Conservation (phyloP, 441 rosid species). For the Eruca vesicaria region DNA sequence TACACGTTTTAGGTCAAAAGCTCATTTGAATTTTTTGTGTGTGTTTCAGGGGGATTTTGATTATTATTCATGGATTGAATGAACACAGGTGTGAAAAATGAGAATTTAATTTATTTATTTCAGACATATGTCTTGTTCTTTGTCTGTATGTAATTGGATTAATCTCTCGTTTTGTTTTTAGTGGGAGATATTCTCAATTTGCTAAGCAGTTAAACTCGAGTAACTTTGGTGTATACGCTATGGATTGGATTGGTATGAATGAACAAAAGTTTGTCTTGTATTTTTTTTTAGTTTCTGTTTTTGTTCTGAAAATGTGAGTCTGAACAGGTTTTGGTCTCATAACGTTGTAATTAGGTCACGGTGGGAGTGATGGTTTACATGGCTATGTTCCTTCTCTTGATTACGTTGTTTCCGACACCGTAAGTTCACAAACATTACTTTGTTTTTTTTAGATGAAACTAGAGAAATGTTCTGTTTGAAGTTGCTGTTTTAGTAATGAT, state of each 20-base stretch:
- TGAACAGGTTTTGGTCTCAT: slow-evolving; percentile 33
- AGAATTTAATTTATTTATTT: background rate
- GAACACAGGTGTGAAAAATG: slow-evolving; percentile 95
- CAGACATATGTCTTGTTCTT: background rate
- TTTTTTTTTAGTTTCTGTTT: slow-evolving; percentile 2
- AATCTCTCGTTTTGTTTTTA: slow-evolving; percentile 16
- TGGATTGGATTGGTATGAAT: slow-evolving; percentile 90
- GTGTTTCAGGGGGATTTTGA: slow-evolving; percentile 74
- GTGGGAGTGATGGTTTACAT: slow-evolving; percentile 97
- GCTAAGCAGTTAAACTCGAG: slow-evolving; percentile 73
- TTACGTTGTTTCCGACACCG: slow-evolving; percentile 85
- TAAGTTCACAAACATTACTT: slow-evolving; percentile 34
- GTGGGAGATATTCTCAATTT: slow-evolving; percentile 91
- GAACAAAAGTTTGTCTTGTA: slow-evolving; percentile 5
- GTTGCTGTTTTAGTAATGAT: slow-evolving; percentile 1
- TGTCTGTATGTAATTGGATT: background rate
- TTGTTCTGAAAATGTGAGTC: slow-evolving; percentile 30
- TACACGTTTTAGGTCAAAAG: background rate
- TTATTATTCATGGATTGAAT: slow-evolving; percentile 87
- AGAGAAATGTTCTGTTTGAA: background rate
- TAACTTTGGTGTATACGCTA: slow-evolving; percentile 83
- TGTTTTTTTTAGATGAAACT: background rate
- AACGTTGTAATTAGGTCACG: slow-evolving; percentile 65
- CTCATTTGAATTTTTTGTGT: background rate
- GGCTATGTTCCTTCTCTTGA: slow-evolving; percentile 98